Evolutionary conservation across 2,329 filamentous ascomycete species (phyloP).

Genomic region (Cladorrhinum sp.): DNA sequence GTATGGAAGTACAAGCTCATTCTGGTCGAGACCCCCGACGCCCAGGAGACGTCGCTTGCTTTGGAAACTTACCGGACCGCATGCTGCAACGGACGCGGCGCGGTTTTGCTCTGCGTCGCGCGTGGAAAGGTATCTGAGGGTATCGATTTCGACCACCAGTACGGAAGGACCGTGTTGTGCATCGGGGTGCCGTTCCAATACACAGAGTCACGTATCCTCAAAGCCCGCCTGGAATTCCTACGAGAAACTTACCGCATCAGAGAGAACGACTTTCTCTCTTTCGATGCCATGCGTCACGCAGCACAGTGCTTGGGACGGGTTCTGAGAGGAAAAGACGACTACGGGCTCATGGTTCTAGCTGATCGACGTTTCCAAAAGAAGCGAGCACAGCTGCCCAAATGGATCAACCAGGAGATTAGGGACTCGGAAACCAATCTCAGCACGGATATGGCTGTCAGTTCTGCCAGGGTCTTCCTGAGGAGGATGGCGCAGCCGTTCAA

Average conservation of each 20-base stretch:
- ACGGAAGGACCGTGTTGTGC: constrained; percentile 90
- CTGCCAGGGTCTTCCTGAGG: constrained; percentile 82
- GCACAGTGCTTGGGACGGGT: constrained; percentile 95
- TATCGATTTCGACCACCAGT: constrained; percentile 99
- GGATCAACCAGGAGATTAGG: constrained; percentile 86
- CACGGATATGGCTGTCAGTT: constrained; percentile 90
- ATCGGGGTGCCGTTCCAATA: constrained; percentile 99
- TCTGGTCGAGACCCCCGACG: constrained; percentile 93
- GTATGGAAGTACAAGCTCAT: constrained; percentile 99
- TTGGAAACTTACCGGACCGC: constrained; percentile 96
- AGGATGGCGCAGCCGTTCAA: constrained; percentile 91
- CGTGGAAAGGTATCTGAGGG: constrained; percentile 97
- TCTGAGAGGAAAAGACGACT: constrained; percentile 93
- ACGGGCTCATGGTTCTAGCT: constrained; percentile 98
- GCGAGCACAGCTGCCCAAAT: constrained; percentile 84
- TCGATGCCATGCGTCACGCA: constrained; percentile 98
- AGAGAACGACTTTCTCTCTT: constrained; percentile 96
- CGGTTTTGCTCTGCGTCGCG: constrained; percentile 89
- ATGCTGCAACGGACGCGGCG: constrained; percentile 93
- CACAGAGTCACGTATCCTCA: constrained; percentile 94
- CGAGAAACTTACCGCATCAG: constrained; percentile 94
- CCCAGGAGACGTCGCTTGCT: constrained; percentile 92
- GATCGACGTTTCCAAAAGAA: constrained; percentile 94
- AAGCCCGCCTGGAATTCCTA: constrained; percentile 92
- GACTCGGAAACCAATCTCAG: constrained; percentile 87